phyloP scores from a whole-genome alignment of 2,329 filamentous ascomycete genomes.

The Aspergillus luchuensis region DNA sequence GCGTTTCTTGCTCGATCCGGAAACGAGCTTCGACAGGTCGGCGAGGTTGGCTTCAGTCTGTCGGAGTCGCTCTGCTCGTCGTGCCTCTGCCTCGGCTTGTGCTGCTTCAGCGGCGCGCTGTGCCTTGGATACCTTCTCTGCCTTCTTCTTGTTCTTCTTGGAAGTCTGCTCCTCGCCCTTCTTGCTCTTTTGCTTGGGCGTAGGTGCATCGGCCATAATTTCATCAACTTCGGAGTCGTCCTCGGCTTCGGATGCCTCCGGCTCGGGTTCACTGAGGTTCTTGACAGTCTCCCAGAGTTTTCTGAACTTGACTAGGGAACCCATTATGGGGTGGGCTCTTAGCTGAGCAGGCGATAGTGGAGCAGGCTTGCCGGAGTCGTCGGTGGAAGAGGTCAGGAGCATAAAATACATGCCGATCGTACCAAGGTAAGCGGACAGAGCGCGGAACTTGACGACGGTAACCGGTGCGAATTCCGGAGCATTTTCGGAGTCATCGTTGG shows the following conservation, averaged over 20 bases:
- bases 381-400: slow-evolving; percentile 77
- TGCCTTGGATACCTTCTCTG: slow-evolving; percentile 49
- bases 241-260: neutral
- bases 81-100: slow-evolving; percentile 56
- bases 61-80: slow-evolving; percentile 55
- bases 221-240: slow-evolving; percentile 24
- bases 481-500: slow-evolving; percentile 35
- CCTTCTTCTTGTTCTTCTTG: slow-evolving; percentile 46
- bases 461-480: slow-evolving; percentile 51
- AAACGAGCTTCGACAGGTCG: slow-evolving; percentile 65
- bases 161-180: slow-evolving; percentile 40
- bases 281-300: slow-evolving; percentile 78
- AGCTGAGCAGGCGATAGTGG: slow-evolving; percentile 76
- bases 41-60: slow-evolving; percentile 71
- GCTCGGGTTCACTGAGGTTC: slow-evolving; percentile 58
- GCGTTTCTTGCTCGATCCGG: slow-evolving; percentile 51
- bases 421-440: slow-evolving; percentile 82
- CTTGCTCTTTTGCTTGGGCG: slow-evolving; percentile 15
- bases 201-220: slow-evolving; percentile 25
- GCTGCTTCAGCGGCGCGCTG: slow-evolving; percentile 55
- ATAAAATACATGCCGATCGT: slow-evolving; percentile 92
- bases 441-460: slow-evolving; percentile 72
- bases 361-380: slow-evolving; percentile 55
- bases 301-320: slow-evolving; percentile 75
- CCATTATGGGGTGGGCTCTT: slow-evolving; percentile 89